Percentiles rank a stretch among this genome's conserved stretches.
phyloP scores from a whole-genome alignment of 176 grass and related monocot genomes.

The Thalia dealbata region DNA sequence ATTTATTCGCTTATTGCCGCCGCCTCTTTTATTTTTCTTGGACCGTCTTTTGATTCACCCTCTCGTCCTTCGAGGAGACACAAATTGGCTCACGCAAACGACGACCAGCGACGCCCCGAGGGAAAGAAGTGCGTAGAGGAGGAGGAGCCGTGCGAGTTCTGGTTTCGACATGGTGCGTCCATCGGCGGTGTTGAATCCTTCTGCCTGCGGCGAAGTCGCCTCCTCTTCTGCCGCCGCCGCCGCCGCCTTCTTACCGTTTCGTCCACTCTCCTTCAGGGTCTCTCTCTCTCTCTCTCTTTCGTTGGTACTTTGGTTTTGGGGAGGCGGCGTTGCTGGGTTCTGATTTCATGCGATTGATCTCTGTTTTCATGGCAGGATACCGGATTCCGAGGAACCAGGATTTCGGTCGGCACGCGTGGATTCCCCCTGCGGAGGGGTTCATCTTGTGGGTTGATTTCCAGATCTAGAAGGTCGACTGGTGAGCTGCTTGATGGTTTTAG shows the following conservation, averaged over 20 bases:
- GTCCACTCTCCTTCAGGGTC: neutral
- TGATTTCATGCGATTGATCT: neutral
- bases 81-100: neutral
- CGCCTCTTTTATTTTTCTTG: too few relatives aligned
- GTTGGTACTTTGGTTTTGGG: neutral
- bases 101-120: neutral
- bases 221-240: conserved; percentile 1
- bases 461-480: conserved; percentile 18
- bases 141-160: neutral
- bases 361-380: conserved; percentile 21
- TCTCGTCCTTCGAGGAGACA: neutral
- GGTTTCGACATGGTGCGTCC: neutral
- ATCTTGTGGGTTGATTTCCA: conserved; percentile 1
- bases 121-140: neutral
- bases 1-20: too few relatives aligned
- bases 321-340: too few relatives aligned
- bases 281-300: neutral
- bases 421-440: conserved; percentile 5
- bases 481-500: neutral
- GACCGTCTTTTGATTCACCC: too few relatives aligned
- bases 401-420: neutral
- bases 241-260: neutral
- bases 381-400: conserved; percentile 15
- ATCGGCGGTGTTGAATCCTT: neutral
- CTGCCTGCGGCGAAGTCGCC: neutral